Evolutionary conservation across 495 filamentous ascomycete species (phyloP).

Genomic region (Penicillium salamii): DNA sequence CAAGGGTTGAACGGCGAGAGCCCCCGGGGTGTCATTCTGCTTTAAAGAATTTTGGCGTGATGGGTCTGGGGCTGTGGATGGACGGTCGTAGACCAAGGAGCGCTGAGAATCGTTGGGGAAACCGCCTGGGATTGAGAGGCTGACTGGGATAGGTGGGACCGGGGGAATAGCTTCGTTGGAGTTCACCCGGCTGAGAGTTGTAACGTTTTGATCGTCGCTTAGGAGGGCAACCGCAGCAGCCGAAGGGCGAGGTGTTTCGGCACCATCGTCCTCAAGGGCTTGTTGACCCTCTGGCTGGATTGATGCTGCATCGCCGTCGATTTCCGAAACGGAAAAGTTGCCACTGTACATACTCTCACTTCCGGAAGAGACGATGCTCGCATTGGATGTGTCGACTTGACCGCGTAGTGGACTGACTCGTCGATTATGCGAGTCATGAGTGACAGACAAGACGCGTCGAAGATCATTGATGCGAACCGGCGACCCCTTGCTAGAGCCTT

Average conservation of each 20-base stretch:
- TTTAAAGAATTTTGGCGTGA: slow-evolving; percentile 22
- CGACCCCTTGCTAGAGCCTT: slow-evolving; percentile 58
- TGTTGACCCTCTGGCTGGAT: slow-evolving; percentile 26
- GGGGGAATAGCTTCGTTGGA: slow-evolving; percentile 36
- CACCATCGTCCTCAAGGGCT: slow-evolving; percentile 23
- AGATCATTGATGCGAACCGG: slow-evolving; percentile 86
- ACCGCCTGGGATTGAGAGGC: slow-evolving; percentile 36
- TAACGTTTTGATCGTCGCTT: slow-evolving; percentile 6
- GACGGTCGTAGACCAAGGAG: slow-evolving; percentile 34
- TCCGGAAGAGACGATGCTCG: slow-evolving; percentile 40
- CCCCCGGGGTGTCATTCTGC: slow-evolving; percentile 16
- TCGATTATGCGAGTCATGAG: slow-evolving; percentile 32
- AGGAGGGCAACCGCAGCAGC: slow-evolving; percentile 16
- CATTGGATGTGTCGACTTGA: slow-evolving; percentile 34
- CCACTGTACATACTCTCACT: slow-evolving; percentile 48
- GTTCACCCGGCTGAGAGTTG: slow-evolving; percentile 5
- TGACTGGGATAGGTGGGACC: slow-evolving; percentile 41
- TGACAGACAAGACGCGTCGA: slow-evolving; percentile 65
- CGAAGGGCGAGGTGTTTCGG: slow-evolving; percentile 34
- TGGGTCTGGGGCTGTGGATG: slow-evolving; percentile 34
- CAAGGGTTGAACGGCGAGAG: slow-evolving; percentile 24
- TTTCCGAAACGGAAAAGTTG: slow-evolving; percentile 36
- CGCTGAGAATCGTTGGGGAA: slow-evolving; percentile 40
- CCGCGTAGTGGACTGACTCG: slow-evolving; percentile 40
- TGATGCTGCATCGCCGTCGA: slow-evolving; percentile 31